Percentiles rank a stretch among this genome's conserved stretches.
phyloP scores from a whole-genome alignment of 2,329 filamentous ascomycete genomes.

The Neospermospora avenae region DNA sequence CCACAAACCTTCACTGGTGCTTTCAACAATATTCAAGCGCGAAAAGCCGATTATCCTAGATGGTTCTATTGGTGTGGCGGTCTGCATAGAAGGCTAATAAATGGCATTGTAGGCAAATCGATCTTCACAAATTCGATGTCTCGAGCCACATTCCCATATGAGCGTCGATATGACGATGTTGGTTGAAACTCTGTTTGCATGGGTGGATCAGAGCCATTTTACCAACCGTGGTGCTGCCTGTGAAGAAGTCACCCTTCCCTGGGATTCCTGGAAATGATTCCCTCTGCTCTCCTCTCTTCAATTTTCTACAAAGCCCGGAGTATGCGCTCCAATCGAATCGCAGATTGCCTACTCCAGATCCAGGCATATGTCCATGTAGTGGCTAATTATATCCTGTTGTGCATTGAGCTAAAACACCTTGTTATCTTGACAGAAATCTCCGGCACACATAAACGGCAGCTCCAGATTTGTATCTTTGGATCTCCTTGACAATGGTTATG shows the following conservation, averaged over 20 bases:
- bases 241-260: neutral
- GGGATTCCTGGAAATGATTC: neutral
- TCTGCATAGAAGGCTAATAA: neutral
- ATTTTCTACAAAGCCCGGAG: neutral
- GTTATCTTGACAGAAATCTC: neutral
- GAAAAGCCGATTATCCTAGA: neutral
- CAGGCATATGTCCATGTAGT: neutral
- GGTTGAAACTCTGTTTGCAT: too few relatives aligned
- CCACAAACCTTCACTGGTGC: neutral
- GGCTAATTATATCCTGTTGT: neutral
- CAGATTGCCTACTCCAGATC: neutral
- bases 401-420: neutral
- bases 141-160: neutral
- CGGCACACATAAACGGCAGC: too few relatives aligned
- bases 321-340: neutral
- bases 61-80: neutral
- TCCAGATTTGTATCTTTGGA: too few relatives aligned
- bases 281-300: neutral
- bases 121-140: neutral
- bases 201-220: too few relatives aligned
- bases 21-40: constrained; percentile 1
- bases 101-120: neutral
- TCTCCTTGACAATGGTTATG: neutral
- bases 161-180: neutral
- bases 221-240: too few relatives aligned